Evolutionary conservation across 163 green algal genomes (phyloP).

Genomic region (Volvox carteri): DNA sequence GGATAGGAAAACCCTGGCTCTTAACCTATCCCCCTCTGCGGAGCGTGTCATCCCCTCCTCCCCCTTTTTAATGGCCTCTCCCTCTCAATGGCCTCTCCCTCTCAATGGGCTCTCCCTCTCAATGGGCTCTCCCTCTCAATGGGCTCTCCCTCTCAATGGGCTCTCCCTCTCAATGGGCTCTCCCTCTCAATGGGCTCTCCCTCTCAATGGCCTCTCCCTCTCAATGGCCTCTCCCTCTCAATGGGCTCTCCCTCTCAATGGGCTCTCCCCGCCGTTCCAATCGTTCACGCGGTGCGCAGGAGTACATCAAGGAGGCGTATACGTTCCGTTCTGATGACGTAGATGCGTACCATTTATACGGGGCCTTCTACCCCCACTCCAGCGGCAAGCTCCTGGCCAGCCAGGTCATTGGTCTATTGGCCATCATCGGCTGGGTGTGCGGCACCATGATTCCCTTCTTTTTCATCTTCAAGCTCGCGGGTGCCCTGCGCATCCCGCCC

Average conservation of each 20-base stretch:
- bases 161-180: not conserved
- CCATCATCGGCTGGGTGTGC: constrained; percentile 74
- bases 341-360: too few relatives aligned
- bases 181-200: not conserved
- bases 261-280: not conserved
- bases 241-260: too few relatives aligned
- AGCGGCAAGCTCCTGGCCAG: constrained; percentile 74
- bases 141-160: not conserved
- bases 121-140: not conserved
- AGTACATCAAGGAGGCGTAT: constrained; percentile 64
- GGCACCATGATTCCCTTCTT: constrained; percentile 72
- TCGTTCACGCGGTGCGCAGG: constrained; percentile 5
- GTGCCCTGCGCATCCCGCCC: constrained; percentile 80
- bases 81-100: not conserved
- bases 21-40: too few relatives aligned
- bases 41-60: not conserved
- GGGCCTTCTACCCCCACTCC: constrained; percentile 78
- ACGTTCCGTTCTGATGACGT: not conserved
- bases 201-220: not conserved
- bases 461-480: constrained; percentile 77
- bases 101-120: not conserved
- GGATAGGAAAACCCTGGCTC: too few relatives aligned
- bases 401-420: constrained; percentile 78
- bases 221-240: not conserved
- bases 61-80: not conserved